Base-by-base conservation (phyloP, 2,329 filamentous ascomycete genomes). In the Knufia petricola region DNA sequence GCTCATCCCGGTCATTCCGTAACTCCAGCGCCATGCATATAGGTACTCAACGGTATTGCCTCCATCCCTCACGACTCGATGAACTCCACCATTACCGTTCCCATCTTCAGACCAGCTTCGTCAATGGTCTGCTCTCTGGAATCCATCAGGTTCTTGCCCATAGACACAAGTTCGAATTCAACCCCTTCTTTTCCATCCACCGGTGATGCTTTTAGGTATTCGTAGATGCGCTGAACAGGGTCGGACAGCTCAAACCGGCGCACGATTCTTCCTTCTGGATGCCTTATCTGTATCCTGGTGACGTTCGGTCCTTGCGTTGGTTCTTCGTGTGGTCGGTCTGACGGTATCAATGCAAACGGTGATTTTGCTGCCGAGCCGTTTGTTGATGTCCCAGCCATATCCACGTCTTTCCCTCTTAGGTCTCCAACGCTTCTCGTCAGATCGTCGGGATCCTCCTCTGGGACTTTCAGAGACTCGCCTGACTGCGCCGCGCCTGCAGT, bases 21-120 rank as follows among this genome's bases (percentile, higher is more conserved):
- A 28, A 47, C 44, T 47, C 44, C 44, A 17, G 20, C 21, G 44
- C 44, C 24, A 47, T 47, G 44, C 34, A n/a, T 20, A 19, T 30
- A n/a, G 21, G 4, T 24, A 20, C 21, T 19, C 10, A 21, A 23
- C 21, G 8, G n/a, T 26, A 28, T 36, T 17, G 24, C 13, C 20
- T 26, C 2, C 21, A 15, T 21, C 20, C 17, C 19, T 36, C 34
- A 50, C 4, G 39, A 74, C 64, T 86, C 82, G 50, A 85, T 67
- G 61, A 88, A 94, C 65, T 95, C 92, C 57, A 98, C 83, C 87
- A 95, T 95, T 6, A 98, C 84, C 0, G 88, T 95, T 2, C 85
- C 88, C 61, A 94, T 90, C 72, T 92, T 94, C 59, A 98, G 67
- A 0, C 89, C 87, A 0, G 84, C 87, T 61, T 87, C 83, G 57